Base-by-base conservation (phyloP, 129 eudicot species). In the Oenanthe sinensis region DNA sequence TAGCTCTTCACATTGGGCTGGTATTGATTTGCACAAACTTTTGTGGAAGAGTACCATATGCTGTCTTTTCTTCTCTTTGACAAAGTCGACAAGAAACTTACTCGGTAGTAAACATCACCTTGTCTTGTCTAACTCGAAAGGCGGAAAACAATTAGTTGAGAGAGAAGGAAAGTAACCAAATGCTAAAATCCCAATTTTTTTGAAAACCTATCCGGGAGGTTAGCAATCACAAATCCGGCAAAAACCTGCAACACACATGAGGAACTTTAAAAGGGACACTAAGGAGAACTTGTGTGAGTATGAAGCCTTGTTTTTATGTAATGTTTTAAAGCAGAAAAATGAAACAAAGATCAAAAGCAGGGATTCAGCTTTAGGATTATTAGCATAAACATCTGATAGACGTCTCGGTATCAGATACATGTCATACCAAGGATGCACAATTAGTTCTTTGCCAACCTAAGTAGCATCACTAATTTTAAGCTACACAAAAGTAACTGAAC, bases 211-310 rank as follows among this genome's bases (percentile, higher is more conserved):
- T 90, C 97, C 40, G 97, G 88, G 80, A 92, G 87, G 84, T 90
- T 92, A 71, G 97, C 97, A 83, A 92, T 92, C 75, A 92, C 91
- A 79, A 92, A 92, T 78, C 97, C 97, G 74, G 86, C 93, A 83
- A 92, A 92, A 42, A 92, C 97, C 97, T 92, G 90, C 50, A 63
- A 82, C 62, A 45, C 74, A 50, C 20, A 26, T n/a, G 17, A 44
- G 19, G 15, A 44, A 24, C 28, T 42, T 26, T 11, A 17, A 3
- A 40, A n/a, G 37, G 14, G 17, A 7, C 39, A 44, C 54, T 5
- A 5, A 45, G 60, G 39, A 48, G 36, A n/a, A 74, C n/a, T 8
- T 20, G n/a, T 72, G 28, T n/a, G 76, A 11, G 76, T n/a, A n/a
- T 6, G 22, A 3, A 72, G 30, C 40, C 14, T 67, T 10, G 37